Base-by-base conservation (phyloP, 495 filamentous ascomycete species). In the Glonium stellatum region DNA sequence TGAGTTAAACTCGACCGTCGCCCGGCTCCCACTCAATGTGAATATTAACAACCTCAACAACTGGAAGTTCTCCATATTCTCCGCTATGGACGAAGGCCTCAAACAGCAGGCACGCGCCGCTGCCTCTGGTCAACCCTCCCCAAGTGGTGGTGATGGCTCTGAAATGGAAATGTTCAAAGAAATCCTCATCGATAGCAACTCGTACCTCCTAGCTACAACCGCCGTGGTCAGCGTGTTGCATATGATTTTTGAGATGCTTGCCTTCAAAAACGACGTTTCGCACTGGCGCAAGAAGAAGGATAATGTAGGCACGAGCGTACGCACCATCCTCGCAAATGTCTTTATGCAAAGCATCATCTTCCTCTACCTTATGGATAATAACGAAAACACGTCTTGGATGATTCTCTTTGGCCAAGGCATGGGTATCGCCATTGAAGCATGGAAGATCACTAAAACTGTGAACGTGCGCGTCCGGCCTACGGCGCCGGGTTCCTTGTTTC, bases 281-380 rank as follows among this genome's bases (percentile, higher is more conserved):
- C 93, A 98, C 74, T 98, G 92, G 82, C 88, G 90, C 67, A 96
- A 97, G 76, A 98, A 98, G 88, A 98, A 98, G 77, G 95, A 97
- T 77, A 88, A 92, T 54, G 90, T 98, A 36, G 93, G 93, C 56
- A 90, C 95, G 27, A 96, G 90, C 8, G 87, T 98, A 46, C 89
- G 93, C 37, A 95, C 95, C 9, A 98, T 98, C 68, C 78, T 98
- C 42, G 92, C 89, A 62, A 98, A 97, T 68, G 92, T 97, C 62
- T 90, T 97, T 74, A 98, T 98, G 93, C 93, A 98, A 71, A 73
- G 77, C 12, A 82, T 97, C 68, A 96, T 98, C 72, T 96, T 98
- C 81, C 83, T 98, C 25, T 98, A 98, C 73, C 80, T 98, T n/a
- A 77, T 98, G 69, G 93, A 98, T 75, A 97, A 98, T 73, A 95